A percentile compares a stretch with the other conserved stretches of the same genome.
Evolutionary conservation across 1,284 basidiomycete genomes (phyloP).

Genomic region (Laetiporus sulphureus): DNA sequence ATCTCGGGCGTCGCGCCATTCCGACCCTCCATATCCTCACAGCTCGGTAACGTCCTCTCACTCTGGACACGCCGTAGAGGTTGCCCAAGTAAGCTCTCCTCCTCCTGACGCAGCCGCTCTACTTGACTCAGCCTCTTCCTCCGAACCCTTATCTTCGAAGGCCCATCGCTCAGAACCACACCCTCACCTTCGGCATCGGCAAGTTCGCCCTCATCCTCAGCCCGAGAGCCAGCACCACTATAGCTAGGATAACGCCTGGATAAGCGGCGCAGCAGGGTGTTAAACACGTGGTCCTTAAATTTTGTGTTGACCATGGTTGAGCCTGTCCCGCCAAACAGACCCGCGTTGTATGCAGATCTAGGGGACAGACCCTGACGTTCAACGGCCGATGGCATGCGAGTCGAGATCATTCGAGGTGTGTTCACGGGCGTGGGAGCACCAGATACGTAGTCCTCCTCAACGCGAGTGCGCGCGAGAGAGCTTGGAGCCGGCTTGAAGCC

Average conservation of each 20-base stretch:
- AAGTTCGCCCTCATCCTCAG: slow-evolving; percentile 38
- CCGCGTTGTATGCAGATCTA: slow-evolving; percentile 14
- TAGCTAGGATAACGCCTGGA: slow-evolving; percentile 40
- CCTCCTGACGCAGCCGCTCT: slow-evolving; percentile 29
- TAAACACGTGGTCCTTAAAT: slow-evolving; percentile 91
- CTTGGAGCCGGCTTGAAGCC: slow-evolving; percentile 3
- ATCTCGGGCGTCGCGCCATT: slow-evolving; percentile 24
- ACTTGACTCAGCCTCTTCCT: slow-evolving; percentile 30
- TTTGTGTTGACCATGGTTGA: slow-evolving; percentile 89
- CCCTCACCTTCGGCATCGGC: slow-evolving; percentile 33
- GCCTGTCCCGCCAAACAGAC: slow-evolving; percentile 79
- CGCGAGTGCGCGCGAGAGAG: slow-evolving; percentile 9
- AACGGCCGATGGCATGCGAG: background rate
- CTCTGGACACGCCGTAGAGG: slow-evolving; percentile 57
- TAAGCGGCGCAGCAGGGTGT: slow-evolving; percentile 72
- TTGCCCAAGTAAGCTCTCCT: slow-evolving; percentile 24
- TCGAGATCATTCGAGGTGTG: slow-evolving; percentile 33
- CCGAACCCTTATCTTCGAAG: slow-evolving; percentile 17
- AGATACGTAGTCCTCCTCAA: slow-evolving; percentile 20
- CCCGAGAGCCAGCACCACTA: slow-evolving; percentile 24
- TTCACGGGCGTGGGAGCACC: slow-evolving; percentile 50
- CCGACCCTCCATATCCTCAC: slow-evolving; percentile 17
- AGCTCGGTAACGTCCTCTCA: slow-evolving; percentile 40
- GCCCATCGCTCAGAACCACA: slow-evolving; percentile 28
- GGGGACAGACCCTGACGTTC: slow-evolving; percentile 13